A percentile compares a stretch with the other conserved stretches of the same genome.
Conservation (phyloP, 768 basidiomycete species). For the Kondoa malvinella region DNA sequence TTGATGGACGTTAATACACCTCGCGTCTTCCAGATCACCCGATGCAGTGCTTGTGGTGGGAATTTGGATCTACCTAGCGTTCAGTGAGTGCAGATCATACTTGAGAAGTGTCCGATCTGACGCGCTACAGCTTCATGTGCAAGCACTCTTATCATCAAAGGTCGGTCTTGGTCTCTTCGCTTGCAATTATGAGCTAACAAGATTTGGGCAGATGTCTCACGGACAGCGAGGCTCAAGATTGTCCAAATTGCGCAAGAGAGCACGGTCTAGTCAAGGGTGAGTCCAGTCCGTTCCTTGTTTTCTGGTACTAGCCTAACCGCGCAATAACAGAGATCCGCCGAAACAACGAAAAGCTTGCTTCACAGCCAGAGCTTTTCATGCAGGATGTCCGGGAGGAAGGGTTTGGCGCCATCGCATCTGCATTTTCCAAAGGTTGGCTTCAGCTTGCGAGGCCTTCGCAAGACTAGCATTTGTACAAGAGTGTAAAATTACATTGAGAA, state of each 20-base stretch:
- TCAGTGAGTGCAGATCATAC: conserved; percentile 34
- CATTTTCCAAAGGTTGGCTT: neutral
- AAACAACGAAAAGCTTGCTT: conserved; percentile 63
- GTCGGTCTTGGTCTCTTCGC: conserved; percentile 32
- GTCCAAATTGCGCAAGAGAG: conserved; percentile 69
- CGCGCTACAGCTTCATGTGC: conserved; percentile 60
- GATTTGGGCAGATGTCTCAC: conserved; percentile 4
- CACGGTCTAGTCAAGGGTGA: conserved; percentile 57
- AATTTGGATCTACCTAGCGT: conserved; percentile 82
- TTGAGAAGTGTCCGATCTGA: neutral
- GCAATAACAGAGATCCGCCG: conserved; percentile 49
- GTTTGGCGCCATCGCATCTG: neutral
- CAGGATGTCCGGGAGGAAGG: conserved; percentile 11
- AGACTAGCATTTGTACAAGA: neutral
- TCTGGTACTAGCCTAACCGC: neutral
- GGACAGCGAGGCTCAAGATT: conserved; percentile 37
- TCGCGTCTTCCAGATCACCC: conserved; percentile 79
- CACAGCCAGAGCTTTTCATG: conserved; percentile 33
- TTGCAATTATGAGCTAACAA: conserved; percentile 17
- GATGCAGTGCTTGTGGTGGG: conserved; percentile 74
- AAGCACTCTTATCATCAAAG: conserved; percentile 91
- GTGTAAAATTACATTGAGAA: neutral
- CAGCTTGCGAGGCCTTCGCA: no score
- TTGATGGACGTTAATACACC: conserved; percentile 62
- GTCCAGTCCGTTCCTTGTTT: neutral